Percentiles rank a stretch among this genome's conserved stretches.
These are phyloP conservation scores for Amanita subjunquillea DNA, from an alignment of 768 basidiomycete genomes.

Conservation along the genomic window DNA sequence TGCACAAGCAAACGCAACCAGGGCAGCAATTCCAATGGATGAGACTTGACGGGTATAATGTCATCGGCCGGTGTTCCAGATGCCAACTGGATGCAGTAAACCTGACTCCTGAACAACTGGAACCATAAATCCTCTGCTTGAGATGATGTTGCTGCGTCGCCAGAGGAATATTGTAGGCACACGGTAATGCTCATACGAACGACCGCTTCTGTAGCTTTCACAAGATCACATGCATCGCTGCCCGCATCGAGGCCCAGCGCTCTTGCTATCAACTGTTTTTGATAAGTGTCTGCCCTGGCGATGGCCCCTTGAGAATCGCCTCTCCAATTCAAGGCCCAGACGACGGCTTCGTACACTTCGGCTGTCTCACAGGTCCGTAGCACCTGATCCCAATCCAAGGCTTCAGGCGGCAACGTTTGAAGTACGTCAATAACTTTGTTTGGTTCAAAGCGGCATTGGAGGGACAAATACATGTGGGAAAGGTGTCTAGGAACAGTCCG, in stretches of 20 bases:
- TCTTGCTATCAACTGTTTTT: slow-evolving; percentile 35
- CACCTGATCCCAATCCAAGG: slow-evolving; percentile 46
- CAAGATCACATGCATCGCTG: slow-evolving; percentile 19
- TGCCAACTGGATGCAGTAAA: slow-evolving; percentile 70
- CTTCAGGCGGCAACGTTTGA: slow-evolving; percentile 37
- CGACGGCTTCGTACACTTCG: slow-evolving; percentile 60
- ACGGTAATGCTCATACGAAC: slow-evolving; percentile 53
- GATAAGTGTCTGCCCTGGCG: slow-evolving; percentile 50
- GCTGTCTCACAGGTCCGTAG: slow-evolving; percentile 57
- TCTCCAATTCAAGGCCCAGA: slow-evolving; percentile 68
- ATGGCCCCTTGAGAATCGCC: slow-evolving; percentile 61
- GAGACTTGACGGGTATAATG: slow-evolving; percentile 4
- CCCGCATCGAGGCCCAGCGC: slow-evolving; percentile 29
- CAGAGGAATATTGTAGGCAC: slow-evolving; percentile 58
- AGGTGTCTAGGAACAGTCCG: slow-evolving; percentile 36
- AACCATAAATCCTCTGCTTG: slow-evolving; percentile 86
- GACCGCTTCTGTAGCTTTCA: slow-evolving; percentile 48
- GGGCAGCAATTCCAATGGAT: slow-evolving; percentile 26
- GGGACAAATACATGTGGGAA: slow-evolving; percentile 52
- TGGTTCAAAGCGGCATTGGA: slow-evolving; percentile 69
- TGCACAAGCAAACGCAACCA: slow-evolving; percentile 70
- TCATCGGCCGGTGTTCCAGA: slow-evolving; percentile 21
- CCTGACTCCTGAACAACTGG: slow-evolving; percentile 70
- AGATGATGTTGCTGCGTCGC: slow-evolving; percentile 25
- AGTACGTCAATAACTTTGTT: slow-evolving; percentile 52